These are phyloP conservation scores for Chondrostereum purpureum DNA, from an alignment of 1,284 basidiomycete genomes.

Conservation along the genomic window DNA sequence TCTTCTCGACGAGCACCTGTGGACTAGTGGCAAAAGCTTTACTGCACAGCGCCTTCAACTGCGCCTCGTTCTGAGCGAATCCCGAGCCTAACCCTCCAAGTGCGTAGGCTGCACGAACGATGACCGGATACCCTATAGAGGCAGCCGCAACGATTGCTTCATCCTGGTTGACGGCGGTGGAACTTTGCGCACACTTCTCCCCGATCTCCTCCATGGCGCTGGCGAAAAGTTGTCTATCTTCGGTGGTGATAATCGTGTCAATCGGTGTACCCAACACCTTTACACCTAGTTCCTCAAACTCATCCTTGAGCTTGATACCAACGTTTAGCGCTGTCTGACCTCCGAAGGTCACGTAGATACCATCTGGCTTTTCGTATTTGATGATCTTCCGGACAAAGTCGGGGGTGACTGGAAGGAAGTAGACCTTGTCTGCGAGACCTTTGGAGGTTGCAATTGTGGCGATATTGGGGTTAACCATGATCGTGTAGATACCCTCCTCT, in stretches of 20 bases:
- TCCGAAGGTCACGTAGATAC: constrained; percentile 98
- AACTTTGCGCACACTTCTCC: constrained; percentile 88
- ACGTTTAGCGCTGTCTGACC: constrained; percentile 97
- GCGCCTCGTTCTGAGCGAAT: constrained; percentile 86
- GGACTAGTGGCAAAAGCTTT: constrained; percentile 97
- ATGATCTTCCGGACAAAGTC: constrained; percentile 98
- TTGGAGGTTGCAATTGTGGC: constrained; percentile 99
- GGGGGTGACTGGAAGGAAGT: constrained; percentile 96
- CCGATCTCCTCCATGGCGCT: constrained; percentile 95
- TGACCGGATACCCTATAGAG: constrained; percentile 93
- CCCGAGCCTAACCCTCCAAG: constrained; percentile 94
- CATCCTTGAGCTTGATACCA: constrained; percentile 96
- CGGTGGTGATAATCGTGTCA: constrained; percentile 95
- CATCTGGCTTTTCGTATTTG: constrained; percentile 97
- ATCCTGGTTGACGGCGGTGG: constrained; percentile 77
- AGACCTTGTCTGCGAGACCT: constrained; percentile 97
- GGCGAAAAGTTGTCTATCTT: constrained; percentile 94
- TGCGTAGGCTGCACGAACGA: constrained; percentile 94
- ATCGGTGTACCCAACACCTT: constrained; percentile 96
- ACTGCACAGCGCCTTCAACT: constrained; percentile 81
- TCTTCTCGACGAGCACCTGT: constrained; percentile 96
- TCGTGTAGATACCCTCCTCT: constrained; percentile 98
- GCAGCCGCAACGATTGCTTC: constrained; percentile 85
- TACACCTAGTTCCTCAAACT: constrained; percentile 84
- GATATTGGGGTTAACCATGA: constrained; percentile 98